A percentile compares a stretch with the other conserved stretches of the same genome.
Evolutionary conservation across 805 yeast species (phyloP).

Genomic region (Hanseniaspora osmophila): DNA sequence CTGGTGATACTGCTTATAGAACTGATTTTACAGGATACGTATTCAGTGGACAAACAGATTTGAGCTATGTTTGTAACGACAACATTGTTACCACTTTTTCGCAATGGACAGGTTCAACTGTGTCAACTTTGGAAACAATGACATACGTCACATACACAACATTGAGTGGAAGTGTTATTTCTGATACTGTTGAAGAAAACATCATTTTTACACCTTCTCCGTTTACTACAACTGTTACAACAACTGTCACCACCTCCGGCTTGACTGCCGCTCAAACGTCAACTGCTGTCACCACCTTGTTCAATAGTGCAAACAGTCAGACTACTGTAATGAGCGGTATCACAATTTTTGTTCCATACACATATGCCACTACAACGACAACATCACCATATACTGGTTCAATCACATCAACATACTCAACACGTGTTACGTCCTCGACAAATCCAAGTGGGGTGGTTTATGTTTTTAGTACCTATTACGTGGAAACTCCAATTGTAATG

Average conservation of each 20-base stretch:
- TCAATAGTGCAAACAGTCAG: background rate
- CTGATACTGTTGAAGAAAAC: background rate
- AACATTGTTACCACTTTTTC: conserved; percentile 2
- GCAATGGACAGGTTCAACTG: background rate
- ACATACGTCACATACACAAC: background rate
- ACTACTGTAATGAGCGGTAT: background rate
- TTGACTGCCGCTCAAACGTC: background rate
- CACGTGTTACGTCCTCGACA: no score
- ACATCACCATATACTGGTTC: no score
- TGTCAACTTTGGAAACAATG: background rate
- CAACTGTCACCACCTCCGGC: background rate
- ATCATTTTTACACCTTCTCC: background rate
- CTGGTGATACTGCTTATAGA: conserved; percentile 8
- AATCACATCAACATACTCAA: no score
- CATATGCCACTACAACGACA: no score
- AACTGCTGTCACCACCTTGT: background rate
- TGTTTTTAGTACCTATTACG: background rate
- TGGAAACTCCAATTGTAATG: conserved; percentile 5
- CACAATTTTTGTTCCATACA: background rate
- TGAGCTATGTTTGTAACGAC: background rate
- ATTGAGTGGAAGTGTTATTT: background rate
- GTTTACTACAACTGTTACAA: background rate
- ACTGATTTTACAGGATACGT: conserved; percentile 8
- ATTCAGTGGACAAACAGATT: conserved; percentile 5
- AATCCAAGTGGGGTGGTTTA: no score